phyloP scores from a whole-genome alignment of 352 stramenopile genomes.

The Globisporangium heterothallicum region DNA sequence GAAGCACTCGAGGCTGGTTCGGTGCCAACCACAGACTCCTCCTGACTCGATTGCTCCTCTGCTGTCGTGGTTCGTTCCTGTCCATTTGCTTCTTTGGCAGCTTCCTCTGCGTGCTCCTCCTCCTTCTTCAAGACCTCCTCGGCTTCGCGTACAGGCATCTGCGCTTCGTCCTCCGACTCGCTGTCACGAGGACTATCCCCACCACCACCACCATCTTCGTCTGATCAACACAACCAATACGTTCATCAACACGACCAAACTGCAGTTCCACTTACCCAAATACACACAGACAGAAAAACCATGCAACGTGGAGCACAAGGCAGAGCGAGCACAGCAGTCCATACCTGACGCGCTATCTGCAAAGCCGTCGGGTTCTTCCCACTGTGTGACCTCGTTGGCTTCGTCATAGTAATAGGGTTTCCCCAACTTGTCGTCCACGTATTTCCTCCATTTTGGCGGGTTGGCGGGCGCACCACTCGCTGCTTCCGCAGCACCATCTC shows the following conservation, averaged over 20 bases:
- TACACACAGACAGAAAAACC: not conserved
- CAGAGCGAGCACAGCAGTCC: not conserved
- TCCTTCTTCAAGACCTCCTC: not conserved
- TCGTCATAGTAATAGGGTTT: slow-evolving; percentile 75
- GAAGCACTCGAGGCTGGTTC: not conserved
- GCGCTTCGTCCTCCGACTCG: slow-evolving; percentile 16
- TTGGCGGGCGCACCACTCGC: slow-evolving; percentile 6
- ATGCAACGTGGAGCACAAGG: not conserved
- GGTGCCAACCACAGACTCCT: not conserved
- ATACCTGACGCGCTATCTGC: slow-evolving; percentile 18
- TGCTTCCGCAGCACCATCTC: slow-evolving; percentile 6
- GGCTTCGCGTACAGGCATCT: not conserved
- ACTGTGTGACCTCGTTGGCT: slow-evolving; percentile 61
- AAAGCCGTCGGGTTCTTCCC: slow-evolving; percentile 60
- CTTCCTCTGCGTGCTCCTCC: not conserved
- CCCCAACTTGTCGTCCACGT: slow-evolving; percentile 51
- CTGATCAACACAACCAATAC: not conserved
- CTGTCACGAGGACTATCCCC: slow-evolving; percentile 8
- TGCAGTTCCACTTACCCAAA: not conserved
- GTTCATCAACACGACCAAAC: not conserved
- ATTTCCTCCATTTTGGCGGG: slow-evolving; percentile 50
- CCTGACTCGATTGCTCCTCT: not conserved
- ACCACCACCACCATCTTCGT: slow-evolving; percentile 3
- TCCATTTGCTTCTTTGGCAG: slow-evolving; percentile 1
- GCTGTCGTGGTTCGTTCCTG: not conserved